Evolutionary conservation across 1,284 basidiomycete genomes (phyloP).

Genomic region (Naganishia sp.): DNA sequence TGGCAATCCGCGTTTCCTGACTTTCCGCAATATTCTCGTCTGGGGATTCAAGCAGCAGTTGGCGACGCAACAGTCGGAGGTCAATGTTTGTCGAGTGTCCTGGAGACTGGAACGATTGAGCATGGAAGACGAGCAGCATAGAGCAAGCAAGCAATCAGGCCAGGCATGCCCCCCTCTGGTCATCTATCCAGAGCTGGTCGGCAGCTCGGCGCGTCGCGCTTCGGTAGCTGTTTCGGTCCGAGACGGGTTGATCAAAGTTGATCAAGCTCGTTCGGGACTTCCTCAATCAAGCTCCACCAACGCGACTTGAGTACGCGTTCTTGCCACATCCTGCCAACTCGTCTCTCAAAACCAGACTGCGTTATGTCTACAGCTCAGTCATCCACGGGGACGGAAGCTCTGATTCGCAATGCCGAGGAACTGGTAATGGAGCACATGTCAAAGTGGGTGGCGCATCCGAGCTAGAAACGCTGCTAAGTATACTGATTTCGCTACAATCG

Average conservation of each 20-base stretch:
- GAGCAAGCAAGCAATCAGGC: neutral
- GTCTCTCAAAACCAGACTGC: too few relatives aligned
- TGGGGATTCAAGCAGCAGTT: too few relatives aligned
- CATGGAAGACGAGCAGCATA: neutral
- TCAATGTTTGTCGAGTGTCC: too few relatives aligned
- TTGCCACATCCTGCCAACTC: too few relatives aligned
- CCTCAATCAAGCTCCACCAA: neutral
- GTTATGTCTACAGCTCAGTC: neutral
- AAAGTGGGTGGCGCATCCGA: conserved; percentile 39
- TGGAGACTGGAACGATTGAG: too few relatives aligned
- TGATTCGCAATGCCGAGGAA: conserved; percentile 65
- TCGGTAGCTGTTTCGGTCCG: neutral
- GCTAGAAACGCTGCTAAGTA: neutral
- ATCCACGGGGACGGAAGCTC: neutral
- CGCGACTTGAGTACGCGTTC: too few relatives aligned
- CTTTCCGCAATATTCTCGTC: too few relatives aligned
- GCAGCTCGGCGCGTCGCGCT: too few relatives aligned
- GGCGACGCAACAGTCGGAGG: too few relatives aligned
- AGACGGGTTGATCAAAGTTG: neutral
- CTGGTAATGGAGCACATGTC: conserved; percentile 76
- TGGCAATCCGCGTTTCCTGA: too few relatives aligned
- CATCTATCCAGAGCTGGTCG: neutral
- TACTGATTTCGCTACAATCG: conserved; percentile 10
- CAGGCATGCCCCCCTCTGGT: too few relatives aligned
- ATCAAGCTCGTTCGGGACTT: neutral